A percentile compares a stretch with the other conserved stretches of the same genome.
Evolutionary conservation across 2,329 filamentous ascomycete species (phyloP).

Genomic region (Colletotrichum spinosum): DNA sequence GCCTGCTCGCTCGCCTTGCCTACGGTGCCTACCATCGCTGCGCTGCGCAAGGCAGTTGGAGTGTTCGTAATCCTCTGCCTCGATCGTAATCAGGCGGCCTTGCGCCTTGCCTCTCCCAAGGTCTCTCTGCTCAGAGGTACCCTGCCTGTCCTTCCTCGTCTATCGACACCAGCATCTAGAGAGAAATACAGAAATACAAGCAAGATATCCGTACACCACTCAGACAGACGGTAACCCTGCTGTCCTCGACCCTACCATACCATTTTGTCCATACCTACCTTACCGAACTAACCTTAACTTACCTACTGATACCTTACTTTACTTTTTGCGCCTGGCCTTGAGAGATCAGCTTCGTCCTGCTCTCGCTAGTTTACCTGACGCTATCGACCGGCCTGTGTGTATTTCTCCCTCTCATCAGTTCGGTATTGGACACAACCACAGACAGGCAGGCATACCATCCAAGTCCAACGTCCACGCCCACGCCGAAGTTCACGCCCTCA

Average conservation of each 20-base stretch:
- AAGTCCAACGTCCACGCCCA: slow-evolving; percentile 20
- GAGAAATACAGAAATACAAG: too few species aligned
- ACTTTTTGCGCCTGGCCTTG: slow-evolving; percentile 10
- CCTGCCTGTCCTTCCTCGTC: too few species aligned
- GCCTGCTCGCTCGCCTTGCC: too few species aligned
- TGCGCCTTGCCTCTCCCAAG: too few species aligned
- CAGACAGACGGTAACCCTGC: slow-evolving; percentile 10
- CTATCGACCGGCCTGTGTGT: slow-evolving; percentile 26
- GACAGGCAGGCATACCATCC: slow-evolving; percentile 4
- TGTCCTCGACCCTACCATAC: slow-evolving; percentile 16
- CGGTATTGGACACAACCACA: slow-evolving; percentile 24
- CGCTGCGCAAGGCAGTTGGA: too few species aligned
- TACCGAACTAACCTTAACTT: slow-evolving; percentile 16
- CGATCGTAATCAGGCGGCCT: too few species aligned
- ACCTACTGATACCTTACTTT: slow-evolving; percentile 6
- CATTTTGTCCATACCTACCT: slow-evolving; percentile 10
- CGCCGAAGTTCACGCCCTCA: slow-evolving; percentile 12
- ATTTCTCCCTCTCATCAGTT: slow-evolving; percentile 24
- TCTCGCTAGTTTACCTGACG: slow-evolving; percentile 18
- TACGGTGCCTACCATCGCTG: too few species aligned
- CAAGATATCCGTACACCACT: not conserved
- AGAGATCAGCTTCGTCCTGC: slow-evolving; percentile 23
- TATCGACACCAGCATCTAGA: too few species aligned
- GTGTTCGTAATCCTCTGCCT: too few species aligned
- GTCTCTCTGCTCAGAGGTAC: too few species aligned